Conservation (phyloP, 345 rosid genomes). For the Passiflora organensis region DNA sequence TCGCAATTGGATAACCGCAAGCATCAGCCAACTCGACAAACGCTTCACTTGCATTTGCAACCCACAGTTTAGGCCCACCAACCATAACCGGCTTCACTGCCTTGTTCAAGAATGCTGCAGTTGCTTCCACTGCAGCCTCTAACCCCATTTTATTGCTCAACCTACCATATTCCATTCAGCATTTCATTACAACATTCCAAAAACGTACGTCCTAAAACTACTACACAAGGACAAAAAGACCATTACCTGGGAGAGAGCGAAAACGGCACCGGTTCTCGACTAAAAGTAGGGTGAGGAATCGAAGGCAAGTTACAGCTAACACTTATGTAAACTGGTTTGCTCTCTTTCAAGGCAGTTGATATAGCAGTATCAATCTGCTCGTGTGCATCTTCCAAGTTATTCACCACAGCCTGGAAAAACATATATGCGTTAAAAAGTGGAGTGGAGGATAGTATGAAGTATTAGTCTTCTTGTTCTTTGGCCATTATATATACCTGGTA, state of each 20-base stretch:
- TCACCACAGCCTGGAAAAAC: slow-evolving; percentile 65
- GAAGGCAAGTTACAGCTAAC: slow-evolving; percentile 63
- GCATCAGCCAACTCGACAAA: slow-evolving; percentile 65
- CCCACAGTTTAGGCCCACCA: slow-evolving; percentile 64
- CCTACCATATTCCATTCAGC: too few species aligned
- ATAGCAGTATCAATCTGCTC: slow-evolving; percentile 69
- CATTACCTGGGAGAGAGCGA: slow-evolving; percentile 52
- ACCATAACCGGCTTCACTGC: slow-evolving; percentile 76
- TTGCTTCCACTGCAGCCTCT: slow-evolving; percentile 70
- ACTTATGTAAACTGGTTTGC: slow-evolving; percentile 83
- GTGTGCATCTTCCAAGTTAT: slow-evolving; percentile 74
- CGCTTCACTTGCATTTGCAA: slow-evolving; percentile 47
- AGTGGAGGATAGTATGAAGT: too few species aligned
- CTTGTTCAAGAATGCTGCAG: slow-evolving; percentile 67
- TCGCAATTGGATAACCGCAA: slow-evolving; percentile 52
- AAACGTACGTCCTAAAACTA: too few species aligned
- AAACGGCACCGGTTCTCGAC: slow-evolving; percentile 63
- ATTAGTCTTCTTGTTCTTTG: too few species aligned
- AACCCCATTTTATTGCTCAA: slow-evolving; percentile 55
- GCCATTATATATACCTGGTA: too few species aligned
- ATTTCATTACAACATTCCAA: too few species aligned
- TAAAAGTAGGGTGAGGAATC: slow-evolving; percentile 66
- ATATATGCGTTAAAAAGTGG: background rate
- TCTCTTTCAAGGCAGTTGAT: slow-evolving; percentile 67
- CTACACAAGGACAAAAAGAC: too few species aligned